These are phyloP conservation scores for Lasiosphaeria miniovina DNA, from an alignment of 495 filamentous ascomycete species.

Conservation along the genomic window DNA sequence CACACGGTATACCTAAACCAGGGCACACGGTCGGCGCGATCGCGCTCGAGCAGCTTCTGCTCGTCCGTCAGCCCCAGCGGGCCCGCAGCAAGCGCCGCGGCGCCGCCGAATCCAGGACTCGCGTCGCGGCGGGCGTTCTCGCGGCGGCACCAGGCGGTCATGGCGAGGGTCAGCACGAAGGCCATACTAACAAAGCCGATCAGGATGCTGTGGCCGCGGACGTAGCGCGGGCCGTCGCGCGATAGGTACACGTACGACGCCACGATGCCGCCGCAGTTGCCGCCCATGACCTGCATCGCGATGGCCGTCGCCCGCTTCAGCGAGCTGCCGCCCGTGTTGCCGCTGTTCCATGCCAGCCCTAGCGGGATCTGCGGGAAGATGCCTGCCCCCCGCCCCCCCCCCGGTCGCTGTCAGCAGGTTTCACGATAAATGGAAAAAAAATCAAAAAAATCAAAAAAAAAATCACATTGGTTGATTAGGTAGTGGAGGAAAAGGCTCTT, in stretches of 20 bases:
- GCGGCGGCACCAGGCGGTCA: conserved; percentile 52
- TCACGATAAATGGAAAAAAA: neutral
- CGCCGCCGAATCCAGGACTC: conserved; percentile 7
- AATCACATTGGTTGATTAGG: neutral
- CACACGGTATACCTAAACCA: conserved; percentile 52
- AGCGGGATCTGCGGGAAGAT: conserved; percentile 72
- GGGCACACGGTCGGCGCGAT: conserved; percentile 44
- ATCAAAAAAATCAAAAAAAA: neutral
- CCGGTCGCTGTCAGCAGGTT: neutral
- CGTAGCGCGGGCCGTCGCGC: conserved; percentile 57
- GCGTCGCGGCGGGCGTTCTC: conserved; percentile 55
- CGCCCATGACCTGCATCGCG: conserved; percentile 74
- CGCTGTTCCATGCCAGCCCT: conserved; percentile 72
- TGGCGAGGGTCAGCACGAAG: conserved; percentile 50
- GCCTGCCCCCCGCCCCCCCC: conserved; percentile 46
- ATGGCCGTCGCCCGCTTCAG: conserved; percentile 70
- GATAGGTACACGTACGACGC: conserved; percentile 65
- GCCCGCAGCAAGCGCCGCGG: conserved; percentile 20
- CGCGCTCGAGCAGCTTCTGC: conserved; percentile 40
- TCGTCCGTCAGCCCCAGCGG: conserved; percentile 39
- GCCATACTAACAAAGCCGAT: conserved; percentile 45
- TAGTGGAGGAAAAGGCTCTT: conserved; percentile 3
- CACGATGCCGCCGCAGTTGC: conserved; percentile 69
- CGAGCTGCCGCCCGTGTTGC: conserved; percentile 70
- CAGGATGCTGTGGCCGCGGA: conserved; percentile 55